Percentiles rank a stretch among this genome's conserved stretches.
phyloP scores from a whole-genome alignment of 192 early-diverging fungal species.

The Linnemannia zychae region DNA sequence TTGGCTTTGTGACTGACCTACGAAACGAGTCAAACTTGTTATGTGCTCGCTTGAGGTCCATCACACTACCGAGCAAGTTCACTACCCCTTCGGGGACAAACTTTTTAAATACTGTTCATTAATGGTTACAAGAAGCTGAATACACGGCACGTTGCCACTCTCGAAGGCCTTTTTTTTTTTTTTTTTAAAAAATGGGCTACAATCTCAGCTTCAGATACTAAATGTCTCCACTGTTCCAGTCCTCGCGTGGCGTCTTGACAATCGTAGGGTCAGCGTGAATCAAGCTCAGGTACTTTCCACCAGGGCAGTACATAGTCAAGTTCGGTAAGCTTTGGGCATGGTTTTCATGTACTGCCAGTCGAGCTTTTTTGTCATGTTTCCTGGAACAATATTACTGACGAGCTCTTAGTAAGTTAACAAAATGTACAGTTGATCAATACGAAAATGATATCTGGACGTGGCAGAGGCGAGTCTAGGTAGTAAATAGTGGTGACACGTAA shows the following conservation, averaged over 20 bases:
- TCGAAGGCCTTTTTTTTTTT: slow-evolving; percentile 20
- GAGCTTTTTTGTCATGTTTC: slow-evolving; percentile 40
- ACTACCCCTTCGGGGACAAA: slow-evolving; percentile 30
- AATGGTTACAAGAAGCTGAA: slow-evolving; percentile 44
- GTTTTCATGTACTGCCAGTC: slow-evolving; percentile 48
- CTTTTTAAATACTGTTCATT: slow-evolving; percentile 36
- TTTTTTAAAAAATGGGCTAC: slow-evolving; percentile 17
- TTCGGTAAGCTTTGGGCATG: slow-evolving; percentile 33
- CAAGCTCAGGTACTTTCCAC: slow-evolving; percentile 52
- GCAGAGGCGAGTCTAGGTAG: slow-evolving; percentile 35
- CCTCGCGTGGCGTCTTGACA: slow-evolving; percentile 31
- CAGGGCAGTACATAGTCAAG: slow-evolving; percentile 39
- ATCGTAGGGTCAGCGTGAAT: slow-evolving; percentile 34
- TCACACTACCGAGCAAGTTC: slow-evolving; percentile 39
- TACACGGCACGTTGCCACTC: slow-evolving; percentile 32
- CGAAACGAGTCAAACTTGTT: slow-evolving; percentile 23
- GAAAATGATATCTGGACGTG: slow-evolving; percentile 42
- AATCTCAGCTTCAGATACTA: slow-evolving; percentile 28
- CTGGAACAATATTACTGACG: slow-evolving; percentile 30
- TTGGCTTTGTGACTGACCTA: slow-evolving; percentile 29
- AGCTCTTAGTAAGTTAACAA: slow-evolving; percentile 45
- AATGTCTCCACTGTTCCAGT: slow-evolving; percentile 27
- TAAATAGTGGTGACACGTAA: slow-evolving; percentile 35
- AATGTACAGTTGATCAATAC: slow-evolving; percentile 43
- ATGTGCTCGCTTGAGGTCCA: slow-evolving; percentile 31